These are phyloP conservation scores for Colletotrichum tofieldiae DNA, from an alignment of 2,329 filamentous ascomycete genomes.

Conservation along the genomic window DNA sequence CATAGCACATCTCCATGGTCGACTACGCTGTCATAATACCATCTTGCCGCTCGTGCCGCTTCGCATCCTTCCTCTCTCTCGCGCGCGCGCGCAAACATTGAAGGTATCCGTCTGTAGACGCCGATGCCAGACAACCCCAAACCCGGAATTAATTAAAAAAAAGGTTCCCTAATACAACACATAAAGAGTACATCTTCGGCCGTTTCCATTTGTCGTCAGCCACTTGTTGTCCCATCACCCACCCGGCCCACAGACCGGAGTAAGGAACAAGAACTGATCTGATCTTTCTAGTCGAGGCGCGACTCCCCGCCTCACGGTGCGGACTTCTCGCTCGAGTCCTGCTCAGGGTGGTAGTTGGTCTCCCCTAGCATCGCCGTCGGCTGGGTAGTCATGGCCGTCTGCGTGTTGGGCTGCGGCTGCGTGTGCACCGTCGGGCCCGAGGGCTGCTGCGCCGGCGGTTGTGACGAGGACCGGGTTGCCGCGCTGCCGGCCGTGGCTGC, in stretches of 20 bases:
- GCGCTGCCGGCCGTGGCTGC: slow-evolving; percentile 77
- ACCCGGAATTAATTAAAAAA: slow-evolving; percentile 12
- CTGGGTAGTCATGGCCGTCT: slow-evolving; percentile 72
- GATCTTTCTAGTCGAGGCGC: slow-evolving; percentile 11
- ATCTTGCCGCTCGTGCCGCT: slow-evolving; percentile 7
- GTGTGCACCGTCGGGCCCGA: slow-evolving; percentile 71
- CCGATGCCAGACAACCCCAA: slow-evolving; percentile 34
- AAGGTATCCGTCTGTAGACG: slow-evolving; percentile 42
- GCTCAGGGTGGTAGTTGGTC: slow-evolving; percentile 79
- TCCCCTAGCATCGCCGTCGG: slow-evolving; percentile 74
- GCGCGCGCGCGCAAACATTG: slow-evolving; percentile 28
- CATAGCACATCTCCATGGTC: not conserved
- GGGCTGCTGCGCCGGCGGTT: slow-evolving; percentile 56
- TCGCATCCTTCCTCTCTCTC: not conserved
- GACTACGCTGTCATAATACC: not conserved
- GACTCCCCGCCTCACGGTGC: slow-evolving; percentile 44
- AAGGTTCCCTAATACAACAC: slow-evolving; percentile 12
- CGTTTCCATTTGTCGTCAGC: not conserved
- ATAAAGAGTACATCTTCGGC: slow-evolving; percentile 34
- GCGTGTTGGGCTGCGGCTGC: slow-evolving; percentile 69
- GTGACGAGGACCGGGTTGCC: slow-evolving; percentile 53
- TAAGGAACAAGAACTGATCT: not conserved
- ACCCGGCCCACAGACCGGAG: not conserved
- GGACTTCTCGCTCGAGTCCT: slow-evolving; percentile 60
- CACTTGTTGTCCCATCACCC: slow-evolving; percentile 11